Base-by-base conservation (phyloP, 176 grass and related monocot species). In the Aegilops sharonensis region DNA sequence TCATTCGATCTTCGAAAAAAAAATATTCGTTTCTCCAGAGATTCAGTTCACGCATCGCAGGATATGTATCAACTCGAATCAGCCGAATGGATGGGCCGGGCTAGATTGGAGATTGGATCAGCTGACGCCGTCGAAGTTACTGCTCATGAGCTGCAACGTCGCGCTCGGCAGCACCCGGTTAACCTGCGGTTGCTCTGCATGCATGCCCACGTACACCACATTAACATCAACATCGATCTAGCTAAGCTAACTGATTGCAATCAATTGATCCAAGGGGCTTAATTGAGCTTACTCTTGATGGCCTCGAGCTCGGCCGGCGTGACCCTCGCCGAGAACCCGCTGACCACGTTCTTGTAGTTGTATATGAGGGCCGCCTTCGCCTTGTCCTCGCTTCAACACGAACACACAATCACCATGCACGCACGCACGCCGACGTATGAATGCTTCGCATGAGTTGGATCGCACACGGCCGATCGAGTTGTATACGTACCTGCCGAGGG, bases 271-370 rank as follows among this genome's bases (percentile, higher is more conserved):
- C 0, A 59, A 7, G 12, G 50, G 18, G 56, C 56, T 20, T 27
- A 27, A 27, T 27, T 8, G 12, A 30, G 25, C 89, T 88, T 85
- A 97, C 95, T 93, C 70, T 87, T 83, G 67, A 98, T 59, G 11
- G 82, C 78, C 17, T 98, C 89, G 6, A 94, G 83, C 87, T 98
- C 85, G 27, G 87, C 30, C 11, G 89, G 90, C 74, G 95, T 98
- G 20, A 98, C 76, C 71, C 88, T 95, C 37, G 95, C 95, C 20
- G 95, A 86, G 88, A 98, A 98, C 11, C 95, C 95, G 52, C 93
- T 91, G 23, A 92, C 18, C 6, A 92, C 92, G 29, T 94, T 86
- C 80, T 17, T 90, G 88, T 95, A 98, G 83, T 95, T 89, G 82
- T 98, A 98, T 61, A 98, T 32, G 1, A 95, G 34, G 24, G 89